A percentile compares a stretch with the other conserved stretches of the same genome.
Evolutionary conservation across 345 rosid species (phyloP).

Genomic region (Eucalyptus urophylla): DNA sequence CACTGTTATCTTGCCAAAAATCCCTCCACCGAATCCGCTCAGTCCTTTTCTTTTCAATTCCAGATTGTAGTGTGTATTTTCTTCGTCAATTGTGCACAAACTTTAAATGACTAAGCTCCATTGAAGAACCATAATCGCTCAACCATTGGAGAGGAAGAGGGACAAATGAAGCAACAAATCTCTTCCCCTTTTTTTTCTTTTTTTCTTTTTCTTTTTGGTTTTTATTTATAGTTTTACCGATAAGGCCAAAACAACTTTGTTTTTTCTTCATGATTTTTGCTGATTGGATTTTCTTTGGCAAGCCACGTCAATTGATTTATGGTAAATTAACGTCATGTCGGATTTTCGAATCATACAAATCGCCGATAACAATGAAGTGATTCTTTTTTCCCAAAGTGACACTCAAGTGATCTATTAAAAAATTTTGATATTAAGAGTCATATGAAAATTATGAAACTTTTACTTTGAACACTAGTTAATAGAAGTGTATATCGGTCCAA

Average conservation of each 20-base stretch:
- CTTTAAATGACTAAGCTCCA: neutral
- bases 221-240: neutral
- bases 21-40: neutral
- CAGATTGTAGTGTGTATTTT: neutral
- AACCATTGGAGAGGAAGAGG: neutral
- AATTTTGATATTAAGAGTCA: accelerated
- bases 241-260: neutral
- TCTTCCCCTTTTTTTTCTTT: neutral
- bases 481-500: neutral
- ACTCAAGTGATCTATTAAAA: neutral
- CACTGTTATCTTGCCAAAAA: neutral
- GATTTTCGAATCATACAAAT: neutral
- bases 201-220: neutral
- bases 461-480: neutral
- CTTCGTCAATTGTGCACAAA: neutral
- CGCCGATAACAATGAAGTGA: accelerated
- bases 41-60: neutral
- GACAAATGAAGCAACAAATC: neutral
- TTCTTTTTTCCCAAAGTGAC: accelerated
- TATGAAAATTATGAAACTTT: too few species aligned
- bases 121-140: neutral
- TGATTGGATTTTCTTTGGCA: neutral
- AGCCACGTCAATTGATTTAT: neutral
- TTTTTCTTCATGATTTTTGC: neutral
- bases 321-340: accelerated